These are phyloP conservation scores for Talaromyces sp. DNA, from an alignment of 2,329 filamentous ascomycete genomes.

Conservation along the genomic window DNA sequence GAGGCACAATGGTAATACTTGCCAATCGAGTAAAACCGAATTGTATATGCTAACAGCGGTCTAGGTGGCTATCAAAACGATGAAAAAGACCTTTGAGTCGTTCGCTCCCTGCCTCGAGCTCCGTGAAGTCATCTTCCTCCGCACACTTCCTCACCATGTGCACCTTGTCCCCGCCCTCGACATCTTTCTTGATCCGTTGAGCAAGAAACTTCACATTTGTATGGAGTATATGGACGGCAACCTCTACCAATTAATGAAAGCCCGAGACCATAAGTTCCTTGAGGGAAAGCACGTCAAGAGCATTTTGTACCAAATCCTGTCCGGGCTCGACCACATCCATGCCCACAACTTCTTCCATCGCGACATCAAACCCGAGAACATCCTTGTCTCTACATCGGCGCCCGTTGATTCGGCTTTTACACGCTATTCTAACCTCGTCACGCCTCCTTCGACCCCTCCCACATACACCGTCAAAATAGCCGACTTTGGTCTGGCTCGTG, in stretches of 20 bases:
- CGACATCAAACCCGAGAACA: conserved; percentile 99
- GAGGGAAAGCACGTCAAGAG: conserved; percentile 93
- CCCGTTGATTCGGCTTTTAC: conserved; percentile 85
- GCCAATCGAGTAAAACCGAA: conserved; percentile 7
- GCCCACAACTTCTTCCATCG: conserved; percentile 97
- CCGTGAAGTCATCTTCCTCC: conserved; percentile 92
- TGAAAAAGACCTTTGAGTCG: conserved; percentile 99
- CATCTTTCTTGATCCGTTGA: conserved; percentile 95
- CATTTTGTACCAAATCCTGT: conserved; percentile 94
- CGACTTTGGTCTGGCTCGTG: conserved; percentile 94
- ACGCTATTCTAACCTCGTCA: conserved; percentile 88
- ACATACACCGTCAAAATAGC: conserved; percentile 97
- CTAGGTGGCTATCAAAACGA: conserved; percentile 97
- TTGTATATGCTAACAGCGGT: conserved; percentile 13
- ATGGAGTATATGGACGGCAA: conserved; percentile 99
- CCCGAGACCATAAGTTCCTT: conserved; percentile 88
- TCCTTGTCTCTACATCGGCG: conserved; percentile 87
- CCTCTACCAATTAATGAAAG: conserved; percentile 98
- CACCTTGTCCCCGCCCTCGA: conserved; percentile 96
- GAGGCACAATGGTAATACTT: conserved; percentile 83
- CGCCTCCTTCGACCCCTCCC: conserved; percentile 89
- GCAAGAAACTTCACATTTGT: conserved; percentile 91
- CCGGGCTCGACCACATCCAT: conserved; percentile 94
- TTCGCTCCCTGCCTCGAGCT: conserved; percentile 87
- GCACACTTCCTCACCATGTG: conserved; percentile 78